Percentiles rank a stretch among this genome's conserved stretches.
Conservation (phyloP, 768 basidiomycete genomes). For the Imleria badia region DNA sequence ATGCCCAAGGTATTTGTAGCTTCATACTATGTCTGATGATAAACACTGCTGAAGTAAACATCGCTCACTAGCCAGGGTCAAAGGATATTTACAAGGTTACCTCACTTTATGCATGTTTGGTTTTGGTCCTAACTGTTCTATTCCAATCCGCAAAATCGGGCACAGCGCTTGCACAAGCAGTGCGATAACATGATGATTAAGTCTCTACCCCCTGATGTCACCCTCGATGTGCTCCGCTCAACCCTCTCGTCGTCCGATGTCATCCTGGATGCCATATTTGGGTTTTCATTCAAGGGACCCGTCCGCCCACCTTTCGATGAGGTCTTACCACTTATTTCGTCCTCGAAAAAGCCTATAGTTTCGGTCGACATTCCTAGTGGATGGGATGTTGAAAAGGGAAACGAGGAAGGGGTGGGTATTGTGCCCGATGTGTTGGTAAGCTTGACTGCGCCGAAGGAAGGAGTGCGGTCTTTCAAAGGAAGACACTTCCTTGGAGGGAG, state of each 20-base stretch:
- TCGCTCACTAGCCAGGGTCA: constrained; percentile 65
- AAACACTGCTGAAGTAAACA: neutral
- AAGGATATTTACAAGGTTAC: constrained; percentile 89
- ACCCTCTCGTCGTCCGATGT: constrained; percentile 68
- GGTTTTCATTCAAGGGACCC: constrained; percentile 95
- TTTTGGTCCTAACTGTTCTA: neutral
- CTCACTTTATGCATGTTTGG: neutral
- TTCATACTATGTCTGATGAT: neutral
- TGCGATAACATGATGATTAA: constrained; percentile 87
- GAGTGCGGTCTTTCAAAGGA: constrained; percentile 73
- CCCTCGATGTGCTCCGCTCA: constrained; percentile 44
- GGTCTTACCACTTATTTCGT: constrained; percentile 63
- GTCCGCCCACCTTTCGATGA: constrained; percentile 84
- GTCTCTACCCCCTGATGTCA: constrained; percentile 54
- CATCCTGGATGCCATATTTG: constrained; percentile 94
- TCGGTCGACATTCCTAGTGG: constrained; percentile 96
- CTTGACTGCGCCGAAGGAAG: constrained; percentile 92
- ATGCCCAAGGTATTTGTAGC: constrained; percentile 76
- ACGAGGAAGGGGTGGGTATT: constrained; percentile 51
- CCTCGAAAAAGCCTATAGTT: constrained; percentile 76
- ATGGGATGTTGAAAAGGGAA: constrained; percentile 90
- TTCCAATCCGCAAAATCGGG: neutral
- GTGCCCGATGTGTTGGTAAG: constrained; percentile 81
- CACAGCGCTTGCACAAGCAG: constrained; percentile 77
- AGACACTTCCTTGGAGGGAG: constrained; percentile 92